Conservation (phyloP, 2,329 filamentous ascomycete genomes). For the Parasarocladium wereldwijsianum region DNA sequence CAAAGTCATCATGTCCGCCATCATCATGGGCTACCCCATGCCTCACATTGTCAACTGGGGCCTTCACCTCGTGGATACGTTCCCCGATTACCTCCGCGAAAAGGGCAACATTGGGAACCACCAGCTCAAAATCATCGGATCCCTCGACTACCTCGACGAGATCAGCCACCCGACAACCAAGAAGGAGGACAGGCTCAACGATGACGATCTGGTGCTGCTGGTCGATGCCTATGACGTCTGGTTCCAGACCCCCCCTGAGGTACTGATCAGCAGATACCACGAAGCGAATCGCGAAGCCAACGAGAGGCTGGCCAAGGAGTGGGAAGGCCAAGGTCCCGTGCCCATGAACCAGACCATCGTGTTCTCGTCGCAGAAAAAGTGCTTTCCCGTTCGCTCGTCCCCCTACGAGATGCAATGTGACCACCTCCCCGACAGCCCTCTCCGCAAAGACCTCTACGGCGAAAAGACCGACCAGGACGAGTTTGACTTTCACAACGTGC, state of each 20-base stretch:
- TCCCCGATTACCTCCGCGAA: conserved; percentile 1
- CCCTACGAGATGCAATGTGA: conserved; percentile 12
- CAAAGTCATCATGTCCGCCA: conserved; percentile 9
- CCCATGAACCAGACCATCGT: conserved; percentile 12
- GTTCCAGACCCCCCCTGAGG: conserved; percentile 14
- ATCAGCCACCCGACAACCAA: background rate
- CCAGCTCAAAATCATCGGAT: conserved; percentile 9
- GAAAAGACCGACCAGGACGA: conserved; percentile 8
- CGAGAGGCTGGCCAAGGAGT: conserved; percentile 7
- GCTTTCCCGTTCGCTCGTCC: conserved; percentile 8
- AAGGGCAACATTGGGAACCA: conserved; percentile 7
- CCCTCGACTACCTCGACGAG: conserved; percentile 9
- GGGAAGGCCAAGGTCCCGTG: conserved; percentile 5
- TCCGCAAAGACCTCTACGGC: conserved; percentile 11
- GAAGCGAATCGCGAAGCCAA: conserved; percentile 8
- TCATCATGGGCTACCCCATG: conserved; percentile 9
- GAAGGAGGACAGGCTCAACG: conserved; percentile 2
- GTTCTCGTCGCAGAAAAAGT: conserved; percentile 11
- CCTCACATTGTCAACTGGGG: conserved; percentile 11
- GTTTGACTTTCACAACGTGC: conserved; percentile 5
- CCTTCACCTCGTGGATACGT: conserved; percentile 1
- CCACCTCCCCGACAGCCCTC: conserved; percentile 10
- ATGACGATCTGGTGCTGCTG: conserved; percentile 10
- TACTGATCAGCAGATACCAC: conserved; percentile 12
- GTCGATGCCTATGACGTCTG: conserved; percentile 14